A percentile compares a stretch with the other conserved stretches of the same genome.
phyloP scores from a whole-genome alignment of 169 alveolate species.

The Cryptosporidium xiaoi region DNA sequence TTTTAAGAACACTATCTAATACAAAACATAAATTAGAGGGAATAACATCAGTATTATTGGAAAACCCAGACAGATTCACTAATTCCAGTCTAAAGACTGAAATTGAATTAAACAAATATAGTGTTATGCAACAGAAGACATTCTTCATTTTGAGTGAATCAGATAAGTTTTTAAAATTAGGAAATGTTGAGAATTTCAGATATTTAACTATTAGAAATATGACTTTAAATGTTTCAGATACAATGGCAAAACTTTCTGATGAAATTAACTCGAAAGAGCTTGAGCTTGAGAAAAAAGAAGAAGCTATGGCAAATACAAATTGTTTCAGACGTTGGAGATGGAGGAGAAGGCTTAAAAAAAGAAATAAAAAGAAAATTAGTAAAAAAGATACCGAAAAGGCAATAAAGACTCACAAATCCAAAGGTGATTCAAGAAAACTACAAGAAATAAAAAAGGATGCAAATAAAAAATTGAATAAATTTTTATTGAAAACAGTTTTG shows the following conservation, averaged over 20 bases:
- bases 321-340: slow-evolving; percentile 69
- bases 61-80: background rate
- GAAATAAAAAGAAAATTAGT: slow-evolving; percentile 40
- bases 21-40: slow-evolving; percentile 30
- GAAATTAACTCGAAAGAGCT: slow-evolving; percentile 19
- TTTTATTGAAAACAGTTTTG: slow-evolving; percentile 11
- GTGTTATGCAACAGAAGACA: slow-evolving; percentile 1
- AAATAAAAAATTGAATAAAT: slow-evolving; percentile 12
- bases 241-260: slow-evolving; percentile 12
- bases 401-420: background rate
- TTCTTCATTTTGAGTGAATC: slow-evolving; percentile 36
- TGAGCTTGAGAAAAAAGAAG: slow-evolving; percentile 44
- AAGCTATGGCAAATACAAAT: slow-evolving; percentile 41
- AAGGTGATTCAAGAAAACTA: slow-evolving; percentile 8
- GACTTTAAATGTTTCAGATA: slow-evolving; percentile 14
- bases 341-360: slow-evolving; percentile 52
- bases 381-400: background rate
- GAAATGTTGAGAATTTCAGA: slow-evolving; percentile 49
- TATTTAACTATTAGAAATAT: slow-evolving; percentile 47
- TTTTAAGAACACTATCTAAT: slow-evolving; percentile 31
- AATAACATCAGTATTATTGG: background rate
- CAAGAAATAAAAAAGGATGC: slow-evolving; percentile 24
- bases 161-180: slow-evolving; percentile 40
- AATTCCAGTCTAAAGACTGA: background rate
- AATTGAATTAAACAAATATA: slow-evolving; percentile 17